A percentile compares a stretch with the other conserved stretches of the same genome.
phyloP scores from a whole-genome alignment of 768 basidiomycete species.

The Boletus rubropictus region DNA sequence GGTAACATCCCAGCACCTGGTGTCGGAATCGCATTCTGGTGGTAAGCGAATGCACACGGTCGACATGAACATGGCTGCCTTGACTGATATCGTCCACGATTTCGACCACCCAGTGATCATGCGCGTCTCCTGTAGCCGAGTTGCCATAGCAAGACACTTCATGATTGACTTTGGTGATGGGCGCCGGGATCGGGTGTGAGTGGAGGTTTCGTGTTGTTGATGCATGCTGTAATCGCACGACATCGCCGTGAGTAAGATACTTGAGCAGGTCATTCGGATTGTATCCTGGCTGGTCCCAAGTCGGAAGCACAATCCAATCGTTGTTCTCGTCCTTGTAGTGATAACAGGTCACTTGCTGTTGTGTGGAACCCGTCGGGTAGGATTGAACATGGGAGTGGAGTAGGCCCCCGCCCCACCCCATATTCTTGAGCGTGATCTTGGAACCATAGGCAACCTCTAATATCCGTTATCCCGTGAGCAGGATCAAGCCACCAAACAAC shows the following conservation, averaged over 20 bases:
- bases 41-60: conserved; percentile 82
- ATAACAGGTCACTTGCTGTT: conserved; percentile 98
- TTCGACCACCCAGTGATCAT: conserved; percentile 91
- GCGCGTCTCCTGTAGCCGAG: conserved; percentile 73
- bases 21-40: conserved; percentile 86
- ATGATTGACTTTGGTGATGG: conserved; percentile 80
- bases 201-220: conserved; percentile 89
- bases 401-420: conserved; percentile 96
- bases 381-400: conserved; percentile 97
- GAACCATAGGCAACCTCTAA: conserved; percentile 87
- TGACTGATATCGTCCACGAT: conserved; percentile 85
- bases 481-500: not conserved
- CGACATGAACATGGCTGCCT: conserved; percentile 50
- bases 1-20: conserved; percentile 71
- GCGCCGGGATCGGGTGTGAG: conserved; percentile 83
- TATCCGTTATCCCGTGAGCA: not conserved
- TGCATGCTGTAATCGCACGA: conserved; percentile 74
- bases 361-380: conserved; percentile 83
- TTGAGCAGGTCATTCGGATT: conserved; percentile 60
- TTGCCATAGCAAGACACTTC: conserved; percentile 97
- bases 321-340: conserved; percentile 99
- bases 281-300: conserved; percentile 69
- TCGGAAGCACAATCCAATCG: conserved; percentile 75
- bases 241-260: conserved; percentile 71
- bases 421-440: conserved; percentile 89